These are phyloP conservation scores for Colletotrichum camelliae DNA, from an alignment of 2,329 filamentous ascomycete species.

Conservation along the genomic window DNA sequence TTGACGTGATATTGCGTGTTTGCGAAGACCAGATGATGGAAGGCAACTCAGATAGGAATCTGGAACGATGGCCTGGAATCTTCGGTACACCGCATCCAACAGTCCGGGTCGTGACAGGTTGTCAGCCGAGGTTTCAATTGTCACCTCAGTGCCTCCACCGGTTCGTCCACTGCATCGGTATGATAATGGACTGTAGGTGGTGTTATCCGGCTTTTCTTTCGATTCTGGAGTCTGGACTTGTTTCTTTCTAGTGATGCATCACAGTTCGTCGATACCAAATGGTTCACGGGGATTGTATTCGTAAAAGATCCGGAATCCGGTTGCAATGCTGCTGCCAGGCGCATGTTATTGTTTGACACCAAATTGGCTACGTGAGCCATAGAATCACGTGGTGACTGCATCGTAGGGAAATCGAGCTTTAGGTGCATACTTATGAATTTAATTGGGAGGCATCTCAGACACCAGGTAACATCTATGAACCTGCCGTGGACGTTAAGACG, in stretches of 20 bases:
- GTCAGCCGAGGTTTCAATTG: background rate
- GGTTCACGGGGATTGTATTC: background rate
- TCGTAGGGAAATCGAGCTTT: background rate
- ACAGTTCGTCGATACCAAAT: background rate
- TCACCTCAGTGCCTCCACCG: background rate
- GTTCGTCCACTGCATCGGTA: background rate
- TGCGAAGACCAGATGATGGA: background rate
- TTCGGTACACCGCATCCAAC: background rate
- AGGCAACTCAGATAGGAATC: background rate
- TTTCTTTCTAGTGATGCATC: background rate
- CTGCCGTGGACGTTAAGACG: background rate
- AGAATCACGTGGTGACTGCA: background rate
- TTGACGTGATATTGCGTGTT: background rate
- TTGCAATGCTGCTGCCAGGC: background rate
- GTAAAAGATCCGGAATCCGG: background rate
- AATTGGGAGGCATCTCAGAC: background rate
- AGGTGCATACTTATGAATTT: background rate
- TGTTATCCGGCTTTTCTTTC: background rate
- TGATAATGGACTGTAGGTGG: background rate
- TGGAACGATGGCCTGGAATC: background rate
- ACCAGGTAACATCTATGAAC: rapidly evolving
- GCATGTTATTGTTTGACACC: background rate
- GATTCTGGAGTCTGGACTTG: background rate
- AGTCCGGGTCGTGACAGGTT: background rate
- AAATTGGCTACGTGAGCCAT: background rate